phyloP scores from a whole-genome alignment of 805 yeast species.

The Metschnikowia shivogae region DNA sequence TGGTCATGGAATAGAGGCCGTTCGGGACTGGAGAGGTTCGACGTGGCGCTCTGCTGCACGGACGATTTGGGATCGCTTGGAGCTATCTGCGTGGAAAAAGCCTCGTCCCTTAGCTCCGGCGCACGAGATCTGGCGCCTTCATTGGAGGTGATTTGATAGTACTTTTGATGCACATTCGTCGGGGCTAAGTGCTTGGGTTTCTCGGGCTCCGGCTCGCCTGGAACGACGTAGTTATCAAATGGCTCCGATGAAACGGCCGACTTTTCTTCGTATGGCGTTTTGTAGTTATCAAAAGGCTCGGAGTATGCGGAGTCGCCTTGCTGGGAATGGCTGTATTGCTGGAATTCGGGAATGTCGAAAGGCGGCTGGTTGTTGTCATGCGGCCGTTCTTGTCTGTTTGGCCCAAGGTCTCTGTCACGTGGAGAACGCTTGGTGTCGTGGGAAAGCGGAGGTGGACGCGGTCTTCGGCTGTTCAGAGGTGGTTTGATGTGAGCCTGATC shows the following conservation, averaged over 20 bases:
- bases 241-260: constrained; percentile 20
- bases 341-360: not conserved
- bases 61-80: no score
- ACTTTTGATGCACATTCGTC: not conserved
- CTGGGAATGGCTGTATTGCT: not conserved
- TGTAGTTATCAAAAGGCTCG: constrained; percentile 27
- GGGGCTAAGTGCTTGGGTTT: not conserved
- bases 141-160: not conserved
- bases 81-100: not conserved
- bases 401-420: not conserved
- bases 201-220: constrained; percentile 10
- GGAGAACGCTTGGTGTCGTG: not conserved
- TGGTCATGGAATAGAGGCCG: no score
- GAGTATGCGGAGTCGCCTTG: constrained; percentile 7
- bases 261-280: constrained; percentile 18
- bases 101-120: not conserved
- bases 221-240: constrained; percentile 23
- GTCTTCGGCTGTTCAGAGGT: constrained; percentile 4
- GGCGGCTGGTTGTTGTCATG: not conserved
- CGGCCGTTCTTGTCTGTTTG: not conserved
- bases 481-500: constrained; percentile 3
- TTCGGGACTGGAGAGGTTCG: no score
- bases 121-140: not conserved
- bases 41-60: no score
- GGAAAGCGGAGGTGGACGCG: constrained; percentile 15